Conservation (phyloP, 208 protist genomes). For the Phytomonas francai region DNA sequence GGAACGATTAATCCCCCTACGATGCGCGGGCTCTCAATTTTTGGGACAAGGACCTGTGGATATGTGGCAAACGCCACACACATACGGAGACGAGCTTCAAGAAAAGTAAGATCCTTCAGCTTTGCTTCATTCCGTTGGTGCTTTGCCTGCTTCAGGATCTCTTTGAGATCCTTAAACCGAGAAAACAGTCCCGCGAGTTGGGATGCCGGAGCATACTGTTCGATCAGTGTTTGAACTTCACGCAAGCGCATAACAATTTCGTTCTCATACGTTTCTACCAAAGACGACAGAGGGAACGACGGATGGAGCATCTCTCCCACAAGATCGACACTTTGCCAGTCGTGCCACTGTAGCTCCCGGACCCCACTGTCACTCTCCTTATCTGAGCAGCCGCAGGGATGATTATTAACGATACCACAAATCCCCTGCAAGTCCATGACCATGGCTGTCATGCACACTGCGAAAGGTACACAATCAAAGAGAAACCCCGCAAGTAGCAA, state of each 20-base stretch:
- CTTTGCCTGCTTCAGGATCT: not conserved
- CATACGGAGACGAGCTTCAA: not conserved
- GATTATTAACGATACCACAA: not conserved
- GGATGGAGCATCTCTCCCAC: not conserved
- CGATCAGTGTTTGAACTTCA: not conserved
- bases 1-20: not conserved
- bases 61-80: not conserved
- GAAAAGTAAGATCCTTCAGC: not conserved
- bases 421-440: conserved; percentile 7
- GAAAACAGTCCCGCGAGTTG: not conserved
- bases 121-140: not conserved
- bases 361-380: not conserved
- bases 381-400: not conserved
- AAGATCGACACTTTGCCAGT: not conserved
- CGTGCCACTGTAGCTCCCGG: not conserved
- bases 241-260: not conserved
- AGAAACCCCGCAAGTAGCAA: conserved; percentile 55
- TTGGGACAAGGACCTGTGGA: not conserved
- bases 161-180: not conserved
- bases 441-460: conserved; percentile 18
- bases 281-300: not conserved
- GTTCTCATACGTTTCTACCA: not conserved
- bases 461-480: conserved; percentile 21
- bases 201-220: not conserved
- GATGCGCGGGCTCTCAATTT: not conserved